These are phyloP conservation scores for Eremothecium coryli DNA, from an alignment of 1,139 yeast species.

Conservation along the genomic window DNA sequence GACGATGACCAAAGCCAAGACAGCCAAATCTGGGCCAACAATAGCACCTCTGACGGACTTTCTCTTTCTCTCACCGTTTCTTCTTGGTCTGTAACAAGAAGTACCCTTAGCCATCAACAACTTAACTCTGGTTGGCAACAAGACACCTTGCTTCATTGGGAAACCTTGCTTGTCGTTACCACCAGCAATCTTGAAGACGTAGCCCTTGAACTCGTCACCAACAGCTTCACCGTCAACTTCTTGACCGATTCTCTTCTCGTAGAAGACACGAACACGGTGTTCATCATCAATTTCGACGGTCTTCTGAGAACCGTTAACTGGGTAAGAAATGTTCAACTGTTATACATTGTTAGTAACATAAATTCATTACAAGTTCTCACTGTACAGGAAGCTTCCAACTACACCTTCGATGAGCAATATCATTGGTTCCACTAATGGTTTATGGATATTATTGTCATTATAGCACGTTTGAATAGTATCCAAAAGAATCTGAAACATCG, in stretches of 20 bases:
- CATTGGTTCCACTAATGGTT: too few relatives aligned
- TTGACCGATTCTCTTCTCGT: constrained; percentile 99
- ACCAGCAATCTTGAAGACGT: constrained; percentile 97
- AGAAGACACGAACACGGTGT: constrained; percentile 96
- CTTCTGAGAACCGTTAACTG: constrained; percentile 99
- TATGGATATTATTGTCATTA: too few relatives aligned
- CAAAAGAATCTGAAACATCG: too few relatives aligned
- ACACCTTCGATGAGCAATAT: too few relatives aligned
- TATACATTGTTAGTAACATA: constrained; percentile 7
- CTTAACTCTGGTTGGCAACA: constrained; percentile 99
- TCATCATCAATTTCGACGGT: constrained; percentile 96
- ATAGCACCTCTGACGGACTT: constrained; percentile 99
- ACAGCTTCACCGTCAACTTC: constrained; percentile 98
- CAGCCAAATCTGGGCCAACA: constrained; percentile 96
- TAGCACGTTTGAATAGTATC: too few relatives aligned
- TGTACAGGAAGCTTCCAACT: too few relatives aligned
- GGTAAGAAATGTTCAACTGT: constrained; percentile 97
- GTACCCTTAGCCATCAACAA: constrained; percentile 87
- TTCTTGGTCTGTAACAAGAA: constrained; percentile 99
- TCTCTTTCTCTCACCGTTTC: constrained; percentile 99
- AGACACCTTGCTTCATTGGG: constrained; percentile 99
- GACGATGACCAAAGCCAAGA: constrained; percentile 82
- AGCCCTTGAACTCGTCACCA: constrained; percentile 99
- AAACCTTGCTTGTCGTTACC: constrained; percentile 99
- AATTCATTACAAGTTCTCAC: too few relatives aligned